Evolutionary conservation across 495 filamentous ascomycete genomes (phyloP).

Genomic region (Parachaetomium inaequale): DNA sequence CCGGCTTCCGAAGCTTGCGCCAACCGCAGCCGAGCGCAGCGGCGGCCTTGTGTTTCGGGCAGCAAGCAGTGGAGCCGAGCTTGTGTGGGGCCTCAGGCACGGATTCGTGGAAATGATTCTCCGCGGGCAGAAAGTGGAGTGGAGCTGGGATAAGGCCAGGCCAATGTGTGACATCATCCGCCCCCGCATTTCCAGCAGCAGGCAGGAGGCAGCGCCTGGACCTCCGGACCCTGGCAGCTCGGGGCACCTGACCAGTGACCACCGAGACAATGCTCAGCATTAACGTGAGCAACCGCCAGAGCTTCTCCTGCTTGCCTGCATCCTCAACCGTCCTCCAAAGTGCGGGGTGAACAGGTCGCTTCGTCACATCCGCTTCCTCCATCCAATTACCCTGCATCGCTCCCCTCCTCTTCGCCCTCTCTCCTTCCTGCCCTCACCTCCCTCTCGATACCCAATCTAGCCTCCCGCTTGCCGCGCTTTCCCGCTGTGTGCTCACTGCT

Average conservation of each 20-base stretch:
- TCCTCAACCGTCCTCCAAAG: conserved; percentile 19
- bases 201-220: conserved; percentile 3
- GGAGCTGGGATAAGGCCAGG: not conserved
- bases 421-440: conserved; percentile 14
- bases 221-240: conserved; percentile 11
- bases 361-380: conserved; percentile 17
- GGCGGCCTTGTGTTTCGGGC: not conserved
- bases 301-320: conserved; percentile 8
- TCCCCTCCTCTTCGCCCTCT: conserved; percentile 26
- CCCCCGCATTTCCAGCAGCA: conserved; percentile 22
- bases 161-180: conserved; percentile 30
- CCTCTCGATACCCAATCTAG: conserved; percentile 7
- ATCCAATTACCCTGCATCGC: conserved; percentile 32
- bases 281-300: conserved; percentile 10
- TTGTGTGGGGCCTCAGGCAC: conserved; percentile 17
- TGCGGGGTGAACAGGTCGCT: conserved; percentile 31
- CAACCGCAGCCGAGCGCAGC: conserved; percentile 15
- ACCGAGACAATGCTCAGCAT: conserved; percentile 2
- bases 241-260: not conserved
- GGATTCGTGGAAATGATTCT: conserved; percentile 19
- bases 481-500: conserved; percentile 3
- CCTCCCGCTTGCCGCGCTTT: conserved; percentile 8
- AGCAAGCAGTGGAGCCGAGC: too few relatives aligned
- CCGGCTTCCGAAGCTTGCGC: conserved; percentile 20
- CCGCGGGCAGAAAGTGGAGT: conserved; percentile 1